Conservation (phyloP, 2,329 filamentous ascomycete species). For the Curvularia eragrostidis region DNA sequence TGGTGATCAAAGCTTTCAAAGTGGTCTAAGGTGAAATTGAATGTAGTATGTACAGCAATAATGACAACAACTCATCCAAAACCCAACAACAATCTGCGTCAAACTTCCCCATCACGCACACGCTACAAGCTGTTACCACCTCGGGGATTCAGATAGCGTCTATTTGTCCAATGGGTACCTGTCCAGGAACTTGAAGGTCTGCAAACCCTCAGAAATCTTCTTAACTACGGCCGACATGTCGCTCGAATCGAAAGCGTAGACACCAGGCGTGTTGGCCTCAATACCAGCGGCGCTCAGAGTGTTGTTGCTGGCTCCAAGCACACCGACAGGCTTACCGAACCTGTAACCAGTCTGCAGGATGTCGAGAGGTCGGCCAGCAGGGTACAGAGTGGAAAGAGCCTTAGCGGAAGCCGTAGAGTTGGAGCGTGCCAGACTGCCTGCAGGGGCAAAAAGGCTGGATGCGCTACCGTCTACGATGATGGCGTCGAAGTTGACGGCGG, state of each 20-base stretch:
- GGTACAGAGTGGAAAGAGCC: constrained; percentile 63
- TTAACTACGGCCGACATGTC: constrained; percentile 27
- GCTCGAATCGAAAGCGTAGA: constrained; percentile 28
- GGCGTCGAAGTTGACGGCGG: constrained; percentile 68
- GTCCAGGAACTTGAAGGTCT: constrained; percentile 69
- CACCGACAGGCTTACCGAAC: constrained; percentile 74
- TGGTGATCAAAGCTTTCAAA: neutral
- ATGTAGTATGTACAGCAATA: neutral
- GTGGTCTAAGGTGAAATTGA: neutral
- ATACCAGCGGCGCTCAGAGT: constrained; percentile 58
- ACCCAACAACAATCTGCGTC: neutral
- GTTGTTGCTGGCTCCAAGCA: constrained; percentile 57
- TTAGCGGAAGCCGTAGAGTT: constrained; percentile 34
- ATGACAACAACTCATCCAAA: neutral
- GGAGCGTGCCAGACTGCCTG: constrained; percentile 33
- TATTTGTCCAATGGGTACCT: constrained; percentile 64
- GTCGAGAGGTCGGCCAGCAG: constrained; percentile 67
- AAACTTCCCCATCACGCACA: neutral
- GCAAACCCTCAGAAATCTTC: constrained; percentile 60
- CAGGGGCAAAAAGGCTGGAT: constrained; percentile 61
- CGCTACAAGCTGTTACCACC: neutral
- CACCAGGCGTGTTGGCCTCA: constrained; percentile 49
- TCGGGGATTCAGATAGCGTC: neutral
- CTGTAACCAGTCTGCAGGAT: constrained; percentile 69
- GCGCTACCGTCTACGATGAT: constrained; percentile 66